Evolutionary conservation across 768 basidiomycete genomes (phyloP).

Genomic region (Trametopsis cervina): DNA sequence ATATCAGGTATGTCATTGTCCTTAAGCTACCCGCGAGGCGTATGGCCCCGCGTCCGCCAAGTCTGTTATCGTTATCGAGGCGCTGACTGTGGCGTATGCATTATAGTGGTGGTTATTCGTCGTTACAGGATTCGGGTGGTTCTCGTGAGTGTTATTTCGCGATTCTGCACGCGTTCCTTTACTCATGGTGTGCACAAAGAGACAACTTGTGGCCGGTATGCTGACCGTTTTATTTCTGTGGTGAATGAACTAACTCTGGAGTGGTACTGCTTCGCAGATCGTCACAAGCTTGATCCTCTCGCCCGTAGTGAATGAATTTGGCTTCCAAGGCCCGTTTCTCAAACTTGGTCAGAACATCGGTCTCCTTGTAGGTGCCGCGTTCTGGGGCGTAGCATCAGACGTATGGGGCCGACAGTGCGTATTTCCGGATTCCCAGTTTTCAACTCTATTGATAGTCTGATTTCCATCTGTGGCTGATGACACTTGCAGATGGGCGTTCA

Average conservation of each 20-base stretch:
- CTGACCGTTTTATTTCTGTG: too few relatives aligned
- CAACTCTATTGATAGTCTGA: background rate
- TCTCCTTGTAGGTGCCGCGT: conserved; percentile 57
- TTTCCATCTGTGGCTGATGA: background rate
- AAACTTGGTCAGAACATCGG: conserved; percentile 72
- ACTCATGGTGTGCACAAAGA: conserved; percentile 25
- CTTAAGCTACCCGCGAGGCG: background rate
- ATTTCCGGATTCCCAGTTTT: background rate
- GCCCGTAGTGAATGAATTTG: conserved; percentile 60
- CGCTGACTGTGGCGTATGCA: too few relatives aligned
- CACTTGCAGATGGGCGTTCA: conserved; percentile 48
- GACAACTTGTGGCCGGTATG: conserved; percentile 67
- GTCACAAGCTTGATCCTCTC: conserved; percentile 63
- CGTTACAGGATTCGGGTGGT: conserved; percentile 69
- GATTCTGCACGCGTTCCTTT: background rate
- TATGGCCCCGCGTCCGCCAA: too few relatives aligned
- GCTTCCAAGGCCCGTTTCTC: conserved; percentile 51
- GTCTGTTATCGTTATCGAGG: background rate
- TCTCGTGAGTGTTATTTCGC: conserved; percentile 42
- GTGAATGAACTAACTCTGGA: too few relatives aligned
- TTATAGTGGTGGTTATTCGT: conserved; percentile 53
- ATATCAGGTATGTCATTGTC: conserved; percentile 43
- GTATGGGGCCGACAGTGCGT: conserved; percentile 62
- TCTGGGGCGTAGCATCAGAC: conserved; percentile 65
- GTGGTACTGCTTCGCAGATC: conserved; percentile 31